Evolutionary conservation across 2,329 filamentous ascomycete genomes (phyloP).

Genomic region (Pseudogymnoascus sp.): DNA sequence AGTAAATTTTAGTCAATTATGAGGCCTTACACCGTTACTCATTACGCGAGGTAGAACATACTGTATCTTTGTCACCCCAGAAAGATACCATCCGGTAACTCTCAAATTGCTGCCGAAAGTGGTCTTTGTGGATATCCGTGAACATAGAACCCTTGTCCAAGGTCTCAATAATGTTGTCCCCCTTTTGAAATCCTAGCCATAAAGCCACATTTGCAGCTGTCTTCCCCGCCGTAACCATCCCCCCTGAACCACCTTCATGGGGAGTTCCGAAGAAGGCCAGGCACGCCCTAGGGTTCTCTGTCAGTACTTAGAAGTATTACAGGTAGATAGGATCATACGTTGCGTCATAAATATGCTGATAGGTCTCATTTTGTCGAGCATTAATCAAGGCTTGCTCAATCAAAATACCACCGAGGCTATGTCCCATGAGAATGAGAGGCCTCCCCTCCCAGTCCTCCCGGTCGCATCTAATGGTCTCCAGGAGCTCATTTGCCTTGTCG

Average conservation of each 20-base stretch:
- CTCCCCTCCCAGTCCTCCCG: slow-evolving; percentile 15
- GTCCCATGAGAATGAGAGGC: slow-evolving; percentile 20
- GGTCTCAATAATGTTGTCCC: slow-evolving; percentile 17
- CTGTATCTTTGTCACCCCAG: slow-evolving; percentile 20
- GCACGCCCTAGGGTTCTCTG: slow-evolving; percentile 19
- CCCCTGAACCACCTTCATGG: slow-evolving; percentile 18
- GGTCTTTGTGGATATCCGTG: slow-evolving; percentile 16
- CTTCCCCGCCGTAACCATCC: slow-evolving; percentile 18
- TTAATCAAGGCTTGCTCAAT: slow-evolving; percentile 27
- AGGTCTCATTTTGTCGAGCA: slow-evolving; percentile 21
- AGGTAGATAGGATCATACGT: neutral
- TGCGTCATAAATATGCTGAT: slow-evolving; percentile 9
- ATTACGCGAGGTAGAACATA: neutral
- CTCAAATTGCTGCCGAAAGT: slow-evolving; percentile 8
- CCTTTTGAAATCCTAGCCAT: slow-evolving; percentile 15
- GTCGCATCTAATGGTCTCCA: slow-evolving; percentile 19
- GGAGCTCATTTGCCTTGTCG: slow-evolving; percentile 22
- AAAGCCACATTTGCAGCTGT: slow-evolving; percentile 18
- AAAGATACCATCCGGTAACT: slow-evolving; percentile 16
- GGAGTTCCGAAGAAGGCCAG: slow-evolving; percentile 26
- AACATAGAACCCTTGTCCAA: slow-evolving; percentile 19
- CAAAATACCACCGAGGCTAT: slow-evolving; percentile 23
- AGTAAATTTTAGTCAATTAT: neutral
- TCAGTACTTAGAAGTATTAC: slow-evolving; percentile 7
- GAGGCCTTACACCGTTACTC: slow-evolving; percentile 13